A percentile compares a stretch with the other conserved stretches of the same genome.
These are phyloP conservation scores for Phytophthora capsici DNA, from an alignment of 352 stramenopile species.

Conservation along the genomic window DNA sequence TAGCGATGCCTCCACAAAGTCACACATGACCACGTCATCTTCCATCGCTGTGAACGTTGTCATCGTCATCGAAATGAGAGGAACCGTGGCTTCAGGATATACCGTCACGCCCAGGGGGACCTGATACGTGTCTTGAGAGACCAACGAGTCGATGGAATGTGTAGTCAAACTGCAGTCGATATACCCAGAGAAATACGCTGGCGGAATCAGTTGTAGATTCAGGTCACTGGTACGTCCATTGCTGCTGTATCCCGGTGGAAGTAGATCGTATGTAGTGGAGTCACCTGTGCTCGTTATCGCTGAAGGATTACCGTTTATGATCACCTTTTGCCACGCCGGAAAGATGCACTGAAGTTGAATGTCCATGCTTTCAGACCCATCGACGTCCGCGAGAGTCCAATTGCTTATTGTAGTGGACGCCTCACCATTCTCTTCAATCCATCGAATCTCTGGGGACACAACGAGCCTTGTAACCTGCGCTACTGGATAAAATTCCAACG, in stretches of 20 bases:
- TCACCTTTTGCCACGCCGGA: slow-evolving; percentile 9
- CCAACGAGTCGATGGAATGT: slow-evolving; percentile 22
- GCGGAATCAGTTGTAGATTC: slow-evolving; percentile 29
- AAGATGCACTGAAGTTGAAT: slow-evolving; percentile 12
- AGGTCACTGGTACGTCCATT: slow-evolving; percentile 4
- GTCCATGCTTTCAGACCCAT: slow-evolving; percentile 32
- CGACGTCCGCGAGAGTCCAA: slow-evolving; percentile 17
- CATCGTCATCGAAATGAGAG: slow-evolving; percentile 17
- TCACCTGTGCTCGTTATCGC: neutral
- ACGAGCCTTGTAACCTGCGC: slow-evolving; percentile 16
- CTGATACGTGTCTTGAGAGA: slow-evolving; percentile 26
- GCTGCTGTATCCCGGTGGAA: slow-evolving; percentile 7
- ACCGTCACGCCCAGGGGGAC: slow-evolving; percentile 22
- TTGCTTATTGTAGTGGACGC: slow-evolving; percentile 13
- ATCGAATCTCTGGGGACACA: neutral
- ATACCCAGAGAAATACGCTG: slow-evolving; percentile 36
- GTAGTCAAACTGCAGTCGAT: slow-evolving; percentile 33
- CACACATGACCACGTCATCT: slow-evolving; percentile 33
- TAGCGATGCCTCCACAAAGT: slow-evolving; percentile 32
- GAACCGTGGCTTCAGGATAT: slow-evolving; percentile 29
- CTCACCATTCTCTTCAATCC: slow-evolving; percentile 11
- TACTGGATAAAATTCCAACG: slow-evolving; percentile 17
- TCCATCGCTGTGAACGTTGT: slow-evolving; percentile 27
- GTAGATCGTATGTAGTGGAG: slow-evolving; percentile 5
- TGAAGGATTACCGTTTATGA: slow-evolving; percentile 2